Evolutionary conservation across 176 grass and related monocot genomes (phyloP), one percentile per base, ranked within the genome.

Genomic region (Miscanthus lutarioriparius): DNA sequence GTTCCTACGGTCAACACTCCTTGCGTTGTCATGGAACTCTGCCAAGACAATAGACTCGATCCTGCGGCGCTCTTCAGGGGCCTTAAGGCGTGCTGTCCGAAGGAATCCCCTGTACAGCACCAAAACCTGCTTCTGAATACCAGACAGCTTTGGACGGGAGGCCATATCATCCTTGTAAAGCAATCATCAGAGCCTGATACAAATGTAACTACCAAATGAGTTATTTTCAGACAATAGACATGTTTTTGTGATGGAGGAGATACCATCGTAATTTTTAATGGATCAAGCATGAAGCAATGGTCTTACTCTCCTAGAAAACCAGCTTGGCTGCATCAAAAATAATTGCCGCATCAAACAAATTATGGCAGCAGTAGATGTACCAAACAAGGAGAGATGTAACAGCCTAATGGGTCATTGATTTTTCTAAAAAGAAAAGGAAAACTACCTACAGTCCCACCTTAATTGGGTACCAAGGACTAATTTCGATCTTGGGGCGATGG

Each of bases 81-180:
- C 37, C 81, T 94, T 96, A 8, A 71, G 79, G 56, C 89, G 74
- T 36, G 86, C 86, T 63, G 91, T 92, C 23, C 93, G 89, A 68
- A 98, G 93, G 70, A 95, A 98, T 32, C 86, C 86, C 87, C 93
- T 86, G 48, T 96, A 96, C 32, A 99, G 76, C 1, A 76, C 80
- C 83, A 99, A 86, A 43, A 93, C 93, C 76, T 94, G 96, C 80
- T 69, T 99, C 89, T 98, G 93, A 80, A 99, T 92, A 76, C 93
- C 93, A 26, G 96, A 99, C 13, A 96, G 19, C 74, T 89, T 92
- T 38, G 71, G 20, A 74, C 70, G 93, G 67, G 96, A 80, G 20
- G 86, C 83, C 93, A 96, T 93, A 14, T 93, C 51, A 91, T 87
- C 39, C 75, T 75, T 90, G 37, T 83, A 37, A 33, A 67, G 59